Evolutionary conservation across 805 yeast genomes (phyloP).

Genomic region (Teunomyces pallodes): DNA sequence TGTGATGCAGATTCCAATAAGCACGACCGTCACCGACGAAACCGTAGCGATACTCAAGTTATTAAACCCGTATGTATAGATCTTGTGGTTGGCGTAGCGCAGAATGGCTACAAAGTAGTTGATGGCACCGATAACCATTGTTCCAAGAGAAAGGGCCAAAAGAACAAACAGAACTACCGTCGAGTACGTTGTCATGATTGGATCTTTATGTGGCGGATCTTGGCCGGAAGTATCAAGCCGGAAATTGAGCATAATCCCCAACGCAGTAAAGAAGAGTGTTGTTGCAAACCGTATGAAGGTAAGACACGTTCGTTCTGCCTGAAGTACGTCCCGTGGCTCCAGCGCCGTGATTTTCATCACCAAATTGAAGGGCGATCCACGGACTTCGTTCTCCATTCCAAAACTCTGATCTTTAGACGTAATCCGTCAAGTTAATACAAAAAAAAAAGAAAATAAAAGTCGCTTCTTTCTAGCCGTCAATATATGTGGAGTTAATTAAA

Average conservation of each 20-base stretch:
- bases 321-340: constrained; percentile 55
- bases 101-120: constrained; percentile 46
- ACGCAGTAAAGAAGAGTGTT: constrained; percentile 44
- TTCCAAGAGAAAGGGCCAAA: constrained; percentile 36
- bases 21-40: constrained; percentile 30
- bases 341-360: constrained; percentile 37
- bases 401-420: too few species aligned
- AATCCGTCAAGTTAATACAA: too few species aligned
- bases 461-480: too few species aligned
- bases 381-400: too few species aligned
- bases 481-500: too few species aligned
- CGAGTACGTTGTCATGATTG: constrained; percentile 16
- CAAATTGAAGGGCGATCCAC: constrained; percentile 19
- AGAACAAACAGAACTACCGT: constrained; percentile 34
- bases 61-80: constrained; percentile 34
- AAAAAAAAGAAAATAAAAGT: too few species aligned
- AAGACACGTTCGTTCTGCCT: constrained; percentile 52
- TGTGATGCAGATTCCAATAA: constrained; percentile 33
- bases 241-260: constrained; percentile 47
- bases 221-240: constrained; percentile 32
- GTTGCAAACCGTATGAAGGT: constrained; percentile 48
- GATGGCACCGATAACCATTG: constrained; percentile 36
- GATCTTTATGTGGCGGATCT: background rate
- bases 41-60: constrained; percentile 32
- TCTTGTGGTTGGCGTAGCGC: constrained; percentile 41